Evolutionary conservation across 352 stramenopile genomes (phyloP).

Genomic region (Pythium coloratum): DNA sequence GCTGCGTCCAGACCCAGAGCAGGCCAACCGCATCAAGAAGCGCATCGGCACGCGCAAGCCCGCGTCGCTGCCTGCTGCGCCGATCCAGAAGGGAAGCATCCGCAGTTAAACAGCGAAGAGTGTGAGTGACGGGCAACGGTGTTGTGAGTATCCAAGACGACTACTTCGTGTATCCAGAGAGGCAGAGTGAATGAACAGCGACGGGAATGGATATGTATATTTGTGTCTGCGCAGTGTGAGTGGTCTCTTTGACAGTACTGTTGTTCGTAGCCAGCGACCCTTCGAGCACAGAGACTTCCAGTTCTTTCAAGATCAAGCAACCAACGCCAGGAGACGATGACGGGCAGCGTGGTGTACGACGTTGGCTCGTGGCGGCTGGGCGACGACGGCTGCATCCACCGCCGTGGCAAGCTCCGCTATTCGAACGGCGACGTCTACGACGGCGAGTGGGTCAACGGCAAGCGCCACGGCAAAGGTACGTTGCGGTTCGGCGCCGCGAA

Average conservation of each 20-base stretch:
- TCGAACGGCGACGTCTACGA: conserved; percentile 81
- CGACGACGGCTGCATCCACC: conserved; percentile 74
- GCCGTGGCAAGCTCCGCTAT: conserved; percentile 64
- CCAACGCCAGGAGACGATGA: neutral
- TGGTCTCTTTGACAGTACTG: neutral
- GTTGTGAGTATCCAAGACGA: neutral
- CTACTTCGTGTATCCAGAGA: neutral
- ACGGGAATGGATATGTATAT: conserved; percentile 2
- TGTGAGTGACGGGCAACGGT: neutral
- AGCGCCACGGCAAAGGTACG: conserved; percentile 62
- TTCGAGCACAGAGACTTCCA: neutral
- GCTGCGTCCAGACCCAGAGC: conserved; percentile 69
- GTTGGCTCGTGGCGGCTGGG: conserved; percentile 70
- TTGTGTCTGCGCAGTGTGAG: neutral
- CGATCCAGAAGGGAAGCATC: conserved; percentile 78
- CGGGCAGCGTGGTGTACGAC: conserved; percentile 47
- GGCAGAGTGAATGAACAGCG: neutral
- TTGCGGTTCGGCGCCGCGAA: conserved; percentile 44
- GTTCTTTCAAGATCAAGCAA: no score
- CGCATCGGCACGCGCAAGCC: conserved; percentile 64
- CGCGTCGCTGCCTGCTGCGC: conserved; percentile 52
- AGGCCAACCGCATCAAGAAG: conserved; percentile 78
- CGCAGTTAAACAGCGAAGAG: conserved; percentile 11
- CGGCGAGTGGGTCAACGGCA: conserved; percentile 84
- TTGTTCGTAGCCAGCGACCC: neutral